Evolutionary conservation across 1,139 yeast species (phyloP).

Genomic region (Nematodospora anomalae): DNA sequence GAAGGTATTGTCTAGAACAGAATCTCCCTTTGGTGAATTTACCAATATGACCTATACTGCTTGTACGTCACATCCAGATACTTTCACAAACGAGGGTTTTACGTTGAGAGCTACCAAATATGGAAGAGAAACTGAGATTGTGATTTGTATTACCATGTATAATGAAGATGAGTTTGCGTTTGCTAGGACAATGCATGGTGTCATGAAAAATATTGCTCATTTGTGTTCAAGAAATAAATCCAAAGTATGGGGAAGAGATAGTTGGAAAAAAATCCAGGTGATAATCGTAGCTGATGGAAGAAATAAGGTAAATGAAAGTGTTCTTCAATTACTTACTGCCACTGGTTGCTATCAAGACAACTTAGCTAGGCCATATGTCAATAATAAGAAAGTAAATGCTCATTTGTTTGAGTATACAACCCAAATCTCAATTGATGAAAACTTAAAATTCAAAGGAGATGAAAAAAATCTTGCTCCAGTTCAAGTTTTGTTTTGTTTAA

Average conservation of each 20-base stretch:
- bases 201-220: conserved; percentile 88
- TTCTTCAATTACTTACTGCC: conserved; percentile 82
- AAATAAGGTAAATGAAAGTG: conserved; percentile 77
- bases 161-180: conserved; percentile 88
- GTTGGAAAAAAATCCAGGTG: conserved; percentile 95
- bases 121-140: conserved; percentile 86
- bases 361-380: conserved; percentile 89
- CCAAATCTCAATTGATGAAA: conserved; percentile 81
- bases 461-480: conserved; percentile 90
- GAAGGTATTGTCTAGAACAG: conserved; percentile 76
- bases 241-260: conserved; percentile 89
- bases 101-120: conserved; percentile 79
- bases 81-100: conserved; percentile 77
- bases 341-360: conserved; percentile 97
- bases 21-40: conserved; percentile 78
- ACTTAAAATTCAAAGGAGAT: conserved; percentile 72
- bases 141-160: conserved; percentile 91
- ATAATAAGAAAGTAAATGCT: conserved; percentile 85
- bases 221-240: conserved; percentile 78
- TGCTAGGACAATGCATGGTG: conserved; percentile 91
- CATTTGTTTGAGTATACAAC: conserved; percentile 95
- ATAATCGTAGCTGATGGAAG: conserved; percentile 92
- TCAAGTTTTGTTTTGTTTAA: conserved; percentile 84
- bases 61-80: conserved; percentile 86
- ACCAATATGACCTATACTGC: conserved; percentile 95